phyloP scores from a whole-genome alignment of 495 filamentous ascomycete species.

The Penicillium odoratum region DNA sequence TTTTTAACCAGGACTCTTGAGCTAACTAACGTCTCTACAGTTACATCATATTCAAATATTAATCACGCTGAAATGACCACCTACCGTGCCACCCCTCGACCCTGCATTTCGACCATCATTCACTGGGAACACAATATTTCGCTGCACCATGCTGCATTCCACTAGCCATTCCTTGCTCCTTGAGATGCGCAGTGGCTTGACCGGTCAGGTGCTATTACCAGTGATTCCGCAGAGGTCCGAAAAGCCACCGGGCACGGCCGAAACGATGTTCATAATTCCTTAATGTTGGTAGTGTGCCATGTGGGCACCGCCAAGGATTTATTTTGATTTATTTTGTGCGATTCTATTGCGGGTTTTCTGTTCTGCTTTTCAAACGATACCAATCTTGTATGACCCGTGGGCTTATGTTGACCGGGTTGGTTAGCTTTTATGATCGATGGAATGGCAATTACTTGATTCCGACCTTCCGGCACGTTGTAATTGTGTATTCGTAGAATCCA shows the following conservation, averaged over 20 bases:
- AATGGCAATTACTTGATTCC: slow-evolving; percentile 27
- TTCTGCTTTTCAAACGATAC: slow-evolving; percentile 42
- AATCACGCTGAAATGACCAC: slow-evolving; percentile 14
- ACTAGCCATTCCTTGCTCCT: slow-evolving; percentile 1
- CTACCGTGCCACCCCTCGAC: neutral
- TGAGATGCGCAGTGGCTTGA: slow-evolving; percentile 10
- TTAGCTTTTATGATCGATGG: slow-evolving; percentile 39
- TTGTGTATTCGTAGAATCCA: neutral
- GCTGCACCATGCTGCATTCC: neutral
- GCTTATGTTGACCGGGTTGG: slow-evolving; percentile 30
- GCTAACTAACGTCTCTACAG: slow-evolving; percentile 26
- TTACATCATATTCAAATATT: slow-evolving; percentile 61
- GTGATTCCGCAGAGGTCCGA: slow-evolving; percentile 35
- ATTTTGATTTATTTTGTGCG: slow-evolving; percentile 14
- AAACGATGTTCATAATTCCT: slow-evolving; percentile 28
- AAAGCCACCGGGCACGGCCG: slow-evolving; percentile 29
- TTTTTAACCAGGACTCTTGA: neutral
- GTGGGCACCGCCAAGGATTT: slow-evolving; percentile 12
- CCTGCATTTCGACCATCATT: neutral
- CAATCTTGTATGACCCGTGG: slow-evolving; percentile 37
- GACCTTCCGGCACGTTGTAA: neutral
- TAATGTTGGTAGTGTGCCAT: slow-evolving; percentile 22
- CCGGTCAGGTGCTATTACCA: slow-evolving; percentile 20
- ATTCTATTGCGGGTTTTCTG: slow-evolving; percentile 20
- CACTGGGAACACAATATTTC: neutral